These are phyloP conservation scores for Penicillium steckii DNA, from an alignment of 495 filamentous ascomycete genomes.

Conservation along the genomic window DNA sequence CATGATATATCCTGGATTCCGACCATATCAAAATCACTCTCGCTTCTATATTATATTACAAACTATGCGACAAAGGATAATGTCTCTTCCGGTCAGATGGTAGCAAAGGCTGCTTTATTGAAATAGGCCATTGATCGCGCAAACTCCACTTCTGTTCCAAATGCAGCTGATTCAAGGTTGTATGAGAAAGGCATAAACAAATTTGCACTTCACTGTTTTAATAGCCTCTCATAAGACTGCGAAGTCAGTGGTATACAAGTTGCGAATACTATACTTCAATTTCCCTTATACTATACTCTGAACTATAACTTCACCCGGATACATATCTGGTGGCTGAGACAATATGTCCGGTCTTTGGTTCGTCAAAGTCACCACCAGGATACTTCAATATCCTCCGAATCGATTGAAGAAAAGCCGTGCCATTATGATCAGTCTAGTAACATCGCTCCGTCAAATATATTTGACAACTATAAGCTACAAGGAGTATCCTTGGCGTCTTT, in stretches of 20 bases:
- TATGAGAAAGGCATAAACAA: not conserved
- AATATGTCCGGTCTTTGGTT: not conserved
- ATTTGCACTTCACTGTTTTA: not conserved
- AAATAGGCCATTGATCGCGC: slow-evolving; percentile 6
- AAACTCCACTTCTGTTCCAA: not conserved
- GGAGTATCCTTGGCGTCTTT: not conserved
- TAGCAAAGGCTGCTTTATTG: slow-evolving; percentile 7
- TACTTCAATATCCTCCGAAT: not conserved
- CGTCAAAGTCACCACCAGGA: not conserved
- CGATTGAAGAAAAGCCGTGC: not conserved
- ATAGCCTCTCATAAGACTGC: not conserved
- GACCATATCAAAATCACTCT: slow-evolving; percentile 11
- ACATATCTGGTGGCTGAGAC: not conserved
- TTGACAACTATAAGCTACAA: not conserved
- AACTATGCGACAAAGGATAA: slow-evolving; percentile 21
- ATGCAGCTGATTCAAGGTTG: not conserved
- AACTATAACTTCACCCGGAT: not conserved
- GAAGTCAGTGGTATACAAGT: not conserved
- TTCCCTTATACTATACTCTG: not conserved
- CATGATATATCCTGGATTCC: slow-evolving; percentile 18
- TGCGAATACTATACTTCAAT: not conserved
- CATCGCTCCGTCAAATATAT: not conserved
- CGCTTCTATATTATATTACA: slow-evolving; percentile 19
- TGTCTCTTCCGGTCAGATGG: slow-evolving; percentile 7
- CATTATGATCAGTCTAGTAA: not conserved